phyloP scores from a whole-genome alignment of 2,329 filamentous ascomycete genomes.

The Calonectria pauciramosa region DNA sequence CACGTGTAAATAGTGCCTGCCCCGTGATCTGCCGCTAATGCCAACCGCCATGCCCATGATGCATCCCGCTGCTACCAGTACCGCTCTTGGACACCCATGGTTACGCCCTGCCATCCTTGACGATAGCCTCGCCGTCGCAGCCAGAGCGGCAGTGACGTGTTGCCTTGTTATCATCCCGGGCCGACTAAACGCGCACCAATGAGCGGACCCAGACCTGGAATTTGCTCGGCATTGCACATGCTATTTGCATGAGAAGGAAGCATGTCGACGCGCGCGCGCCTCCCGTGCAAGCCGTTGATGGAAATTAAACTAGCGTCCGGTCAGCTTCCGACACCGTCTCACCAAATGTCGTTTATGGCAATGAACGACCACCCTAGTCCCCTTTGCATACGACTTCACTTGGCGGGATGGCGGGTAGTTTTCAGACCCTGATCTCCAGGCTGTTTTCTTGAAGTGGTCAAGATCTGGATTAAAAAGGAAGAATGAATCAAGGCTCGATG shows the following conservation, averaged over 20 bases:
- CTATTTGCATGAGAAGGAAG: background rate
- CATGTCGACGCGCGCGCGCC: background rate
- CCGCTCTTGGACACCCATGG: background rate
- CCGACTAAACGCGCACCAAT: conserved; percentile 8
- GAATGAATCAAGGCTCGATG: background rate
- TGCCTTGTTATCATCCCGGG: conserved; percentile 8
- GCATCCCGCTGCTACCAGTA: background rate
- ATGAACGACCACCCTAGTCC: background rate
- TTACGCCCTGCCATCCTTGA: background rate
- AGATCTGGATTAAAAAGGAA: background rate
- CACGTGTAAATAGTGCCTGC: background rate
- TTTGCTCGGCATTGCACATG: conserved; percentile 3
- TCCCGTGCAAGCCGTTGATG: background rate
- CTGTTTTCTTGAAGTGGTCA: background rate
- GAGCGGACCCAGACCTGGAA: background rate
- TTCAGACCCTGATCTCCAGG: conserved; percentile 1
- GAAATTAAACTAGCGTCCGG: background rate
- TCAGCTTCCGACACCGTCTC: background rate
- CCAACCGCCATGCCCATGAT: background rate
- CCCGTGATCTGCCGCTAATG: conserved; percentile 12
- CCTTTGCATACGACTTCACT: background rate
- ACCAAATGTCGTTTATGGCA: background rate
- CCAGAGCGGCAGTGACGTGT: background rate
- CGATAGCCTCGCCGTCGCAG: conserved; percentile 4
- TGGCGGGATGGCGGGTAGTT: background rate